These are phyloP conservation scores for Irpex sp. DNA, from an alignment of 1,284 basidiomycete species.

Conservation along the genomic window DNA sequence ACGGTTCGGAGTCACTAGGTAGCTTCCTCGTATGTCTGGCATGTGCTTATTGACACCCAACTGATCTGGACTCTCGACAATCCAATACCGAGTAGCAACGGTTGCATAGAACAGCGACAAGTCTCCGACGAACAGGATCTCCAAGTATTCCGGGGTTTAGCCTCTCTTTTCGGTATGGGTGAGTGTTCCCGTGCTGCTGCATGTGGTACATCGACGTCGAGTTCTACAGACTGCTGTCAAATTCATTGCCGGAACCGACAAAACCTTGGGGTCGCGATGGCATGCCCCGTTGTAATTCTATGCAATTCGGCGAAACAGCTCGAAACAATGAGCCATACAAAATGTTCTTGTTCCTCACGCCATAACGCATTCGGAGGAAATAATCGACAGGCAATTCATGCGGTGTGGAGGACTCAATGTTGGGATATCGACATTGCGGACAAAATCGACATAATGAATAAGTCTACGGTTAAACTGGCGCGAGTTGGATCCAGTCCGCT, in stretches of 20 bases:
- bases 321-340: background rate
- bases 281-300: background rate
- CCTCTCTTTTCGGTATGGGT: background rate
- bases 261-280: no score
- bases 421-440: background rate
- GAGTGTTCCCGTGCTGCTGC: slow-evolving; percentile 7
- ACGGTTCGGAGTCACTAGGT: background rate
- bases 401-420: background rate
- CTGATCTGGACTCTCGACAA: background rate
- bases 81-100: background rate
- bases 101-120: slow-evolving; percentile 10
- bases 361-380: background rate
- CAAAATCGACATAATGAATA: background rate
- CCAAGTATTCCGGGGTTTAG: slow-evolving; percentile 10
- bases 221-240: background rate
- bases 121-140: slow-evolving; percentile 8
- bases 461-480: slow-evolving; percentile 1
- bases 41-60: background rate
- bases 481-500: background rate
- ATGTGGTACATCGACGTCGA: background rate
- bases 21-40: background rate
- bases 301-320: background rate
- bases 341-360: background rate
- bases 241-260: background rate
- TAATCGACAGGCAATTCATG: background rate